phyloP scores from a whole-genome alignment of 805 yeast genomes.

The Teunomyces lycoperdinae region DNA sequence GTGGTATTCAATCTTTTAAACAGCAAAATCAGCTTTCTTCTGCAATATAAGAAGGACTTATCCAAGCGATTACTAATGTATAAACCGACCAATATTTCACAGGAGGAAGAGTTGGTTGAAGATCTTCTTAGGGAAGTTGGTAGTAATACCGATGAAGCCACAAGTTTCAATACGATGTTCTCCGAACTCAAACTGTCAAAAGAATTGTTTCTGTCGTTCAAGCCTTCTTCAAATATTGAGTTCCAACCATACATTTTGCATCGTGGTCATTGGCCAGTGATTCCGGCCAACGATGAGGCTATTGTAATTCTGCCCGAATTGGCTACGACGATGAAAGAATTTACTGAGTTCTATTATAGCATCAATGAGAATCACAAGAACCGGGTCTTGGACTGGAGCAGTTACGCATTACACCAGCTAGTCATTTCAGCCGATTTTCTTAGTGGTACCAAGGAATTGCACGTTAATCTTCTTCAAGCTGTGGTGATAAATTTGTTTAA shows the following conservation, averaged over 20 bases:
- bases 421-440: conserved; percentile 30
- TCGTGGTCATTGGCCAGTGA: conserved; percentile 39
- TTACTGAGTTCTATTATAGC: conserved; percentile 17
- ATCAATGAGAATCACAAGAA: conserved; percentile 19
- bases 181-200: conserved; percentile 27
- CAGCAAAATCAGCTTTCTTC: conserved; percentile 32
- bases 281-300: conserved; percentile 22
- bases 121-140: conserved; percentile 20
- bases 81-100: conserved; percentile 14
- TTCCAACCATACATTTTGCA: conserved; percentile 34
- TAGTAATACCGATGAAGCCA: conserved; percentile 31
- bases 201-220: not conserved
- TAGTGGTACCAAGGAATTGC: conserved; percentile 28
- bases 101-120: conserved; percentile 24
- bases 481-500: conserved; percentile 38
- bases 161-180: conserved; percentile 31
- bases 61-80: conserved; percentile 34
- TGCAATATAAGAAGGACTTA: conserved; percentile 32
- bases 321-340: conserved; percentile 15
- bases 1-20: conserved; percentile 30
- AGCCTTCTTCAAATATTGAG: conserved; percentile 11
- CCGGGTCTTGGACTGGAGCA: conserved; percentile 40
- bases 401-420: conserved; percentile 41
- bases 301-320: conserved; percentile 25
- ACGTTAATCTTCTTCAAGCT: conserved; percentile 45